A percentile compares a stretch with the other conserved stretches of the same genome.
Evolutionary conservation across 345 rosid species (phyloP).

Genomic region (Turritis glabra): DNA sequence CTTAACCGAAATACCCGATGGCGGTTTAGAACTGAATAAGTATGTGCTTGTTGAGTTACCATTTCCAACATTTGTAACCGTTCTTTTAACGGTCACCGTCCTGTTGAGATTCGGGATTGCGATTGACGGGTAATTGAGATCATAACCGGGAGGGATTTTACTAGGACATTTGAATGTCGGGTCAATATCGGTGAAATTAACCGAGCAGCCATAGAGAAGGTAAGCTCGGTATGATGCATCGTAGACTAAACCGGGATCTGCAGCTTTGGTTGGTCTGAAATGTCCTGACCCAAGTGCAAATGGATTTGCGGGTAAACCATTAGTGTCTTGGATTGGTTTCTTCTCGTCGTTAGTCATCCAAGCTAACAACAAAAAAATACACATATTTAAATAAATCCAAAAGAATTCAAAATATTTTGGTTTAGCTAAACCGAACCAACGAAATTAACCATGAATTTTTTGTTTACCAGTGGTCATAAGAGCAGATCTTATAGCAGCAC

Average conservation of each 20-base stretch:
- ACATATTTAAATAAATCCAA: background rate
- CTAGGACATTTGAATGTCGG: conserved; percentile 49
- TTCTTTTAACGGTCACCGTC: conserved; percentile 46
- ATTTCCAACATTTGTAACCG: conserved; percentile 71
- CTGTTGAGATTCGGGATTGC: conserved; percentile 48
- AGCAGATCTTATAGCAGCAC: conserved; percentile 87
- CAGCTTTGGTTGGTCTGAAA: conserved; percentile 57
- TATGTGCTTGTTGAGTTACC: conserved; percentile 48
- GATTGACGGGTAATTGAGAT: conserved; percentile 74
- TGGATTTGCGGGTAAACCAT: conserved; percentile 52
- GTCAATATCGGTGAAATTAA: conserved; percentile 20
- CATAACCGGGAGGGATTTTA: conserved; percentile 31
- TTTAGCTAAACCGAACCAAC: background rate
- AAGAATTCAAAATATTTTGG: background rate
- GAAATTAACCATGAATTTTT: background rate
- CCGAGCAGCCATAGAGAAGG: conserved; percentile 57
- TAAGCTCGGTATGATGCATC: conserved; percentile 64
- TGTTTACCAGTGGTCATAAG: conserved; percentile 43
- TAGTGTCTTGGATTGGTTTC: conserved; percentile 44
- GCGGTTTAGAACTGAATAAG: conserved; percentile 43
- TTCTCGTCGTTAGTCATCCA: conserved; percentile 49
- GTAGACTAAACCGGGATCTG: conserved; percentile 83
- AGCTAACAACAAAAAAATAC: conserved; percentile 43
- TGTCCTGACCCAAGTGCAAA: conserved; percentile 73
- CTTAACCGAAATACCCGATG: conserved; percentile 48